Percentiles rank a stretch among this genome's conserved stretches.
Evolutionary conservation across 495 filamentous ascomycete genomes (phyloP).

Genomic region (Copromyces sp.): DNA sequence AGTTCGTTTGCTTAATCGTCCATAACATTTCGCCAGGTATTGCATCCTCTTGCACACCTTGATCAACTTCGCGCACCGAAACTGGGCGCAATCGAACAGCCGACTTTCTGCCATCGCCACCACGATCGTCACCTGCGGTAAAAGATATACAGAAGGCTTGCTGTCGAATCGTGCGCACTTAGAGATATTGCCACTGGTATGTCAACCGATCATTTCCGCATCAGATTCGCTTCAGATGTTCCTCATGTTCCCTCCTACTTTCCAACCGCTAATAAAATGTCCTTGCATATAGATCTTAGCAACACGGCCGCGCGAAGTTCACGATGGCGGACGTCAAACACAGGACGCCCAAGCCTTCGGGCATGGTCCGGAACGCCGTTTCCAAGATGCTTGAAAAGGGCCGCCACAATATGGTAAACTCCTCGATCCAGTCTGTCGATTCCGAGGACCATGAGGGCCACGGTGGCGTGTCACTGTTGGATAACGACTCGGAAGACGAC

Average conservation of each 20-base stretch:
- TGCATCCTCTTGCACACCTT: neutral
- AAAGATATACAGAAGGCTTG: neutral
- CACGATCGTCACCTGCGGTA: neutral
- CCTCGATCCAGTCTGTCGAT: neutral
- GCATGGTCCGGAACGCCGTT: neutral
- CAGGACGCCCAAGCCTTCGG: neutral
- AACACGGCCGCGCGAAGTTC: neutral
- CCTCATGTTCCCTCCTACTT: neutral
- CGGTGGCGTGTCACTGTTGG: slow-evolving; percentile 1
- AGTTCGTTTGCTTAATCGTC: neutral
- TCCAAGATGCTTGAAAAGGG: neutral
- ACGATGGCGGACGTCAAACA: neutral
- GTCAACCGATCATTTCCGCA: neutral
- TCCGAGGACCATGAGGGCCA: slow-evolving; percentile 5
- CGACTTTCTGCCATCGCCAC: neutral
- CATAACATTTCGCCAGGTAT: neutral
- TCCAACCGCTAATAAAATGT: neutral
- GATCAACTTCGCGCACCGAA: neutral
- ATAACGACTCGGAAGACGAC: neutral
- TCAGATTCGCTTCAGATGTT: neutral
- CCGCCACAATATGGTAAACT: neutral
- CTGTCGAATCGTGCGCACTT: neutral
- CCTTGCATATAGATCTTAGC: neutral
- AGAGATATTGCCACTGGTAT: neutral
- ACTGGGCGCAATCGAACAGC: neutral